Evolutionary conservation across 179 eudicot species (phyloP), one percentile per base, ranked within the genome.

Genomic region (Actinidia polygama): DNA sequence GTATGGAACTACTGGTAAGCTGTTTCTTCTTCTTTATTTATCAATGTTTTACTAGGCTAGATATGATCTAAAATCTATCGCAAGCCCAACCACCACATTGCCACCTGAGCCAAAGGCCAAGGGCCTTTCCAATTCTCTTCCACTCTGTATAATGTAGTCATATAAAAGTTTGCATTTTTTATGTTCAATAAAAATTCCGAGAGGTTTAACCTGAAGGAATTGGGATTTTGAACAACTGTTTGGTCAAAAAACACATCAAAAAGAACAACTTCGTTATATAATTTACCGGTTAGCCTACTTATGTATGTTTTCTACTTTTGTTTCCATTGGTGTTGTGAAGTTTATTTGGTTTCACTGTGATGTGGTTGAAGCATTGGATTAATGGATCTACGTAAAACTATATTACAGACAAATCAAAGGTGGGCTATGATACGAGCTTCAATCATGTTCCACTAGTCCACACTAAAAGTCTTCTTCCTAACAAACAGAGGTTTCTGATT

Each of bases 1-100:
- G 82, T 86, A 88, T 82, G 89, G 88, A 81, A 85, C 61, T 85
- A 69, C 74, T 66, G 94, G 98, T 95, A 82, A 91, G 95, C 77
- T 71, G 66, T 53, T 58, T 46, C 50, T 83, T 61, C 54, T 64
- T 77, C 61, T 63, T 30, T 79, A 57, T 50, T 54, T 53, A 10
- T 30, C 67, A 12, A 3, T 82, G 47, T 49, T 44, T 24, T 64
- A 15, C 36, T 14, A 30, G 53, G 23, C 54, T 10, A 71, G 54
- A 71, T 18, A 44, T 71, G 75, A 18, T 24, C 24, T 44, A 47
- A 10, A 5, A 10, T 59, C 71, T 24, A 67, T 44, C 46, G 30
- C 50, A 69, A 3, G 75, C 36, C 10, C 54, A 44, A 71, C 15
- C 73, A 68, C 4, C 19, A 68, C 24, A 30, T 30, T 68, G 36